These are phyloP conservation scores for Solanum tarapatanum DNA, from an alignment of 257 asterid species.

Conservation along the genomic window DNA sequence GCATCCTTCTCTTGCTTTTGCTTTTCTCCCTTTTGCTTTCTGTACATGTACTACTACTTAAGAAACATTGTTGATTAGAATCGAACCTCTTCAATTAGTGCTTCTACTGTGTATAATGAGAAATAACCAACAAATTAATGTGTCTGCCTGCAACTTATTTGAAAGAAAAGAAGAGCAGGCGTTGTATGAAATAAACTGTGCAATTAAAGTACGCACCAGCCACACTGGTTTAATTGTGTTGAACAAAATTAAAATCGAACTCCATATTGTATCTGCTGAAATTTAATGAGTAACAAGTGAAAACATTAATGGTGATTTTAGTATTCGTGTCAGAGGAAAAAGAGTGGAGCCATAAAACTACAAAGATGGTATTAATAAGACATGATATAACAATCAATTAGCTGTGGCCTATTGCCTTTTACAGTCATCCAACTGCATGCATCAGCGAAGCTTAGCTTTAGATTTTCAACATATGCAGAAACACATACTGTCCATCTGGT, in stretches of 20 bases:
- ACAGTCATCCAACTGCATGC: slow-evolving; percentile 12
- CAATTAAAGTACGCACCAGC: neutral
- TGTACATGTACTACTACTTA: neutral
- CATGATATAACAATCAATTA: slow-evolving; percentile 38
- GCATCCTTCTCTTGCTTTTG: slow-evolving; percentile 3
- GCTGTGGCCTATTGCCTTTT: slow-evolving; percentile 15
- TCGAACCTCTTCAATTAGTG: neutral
- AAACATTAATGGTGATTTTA: neutral
- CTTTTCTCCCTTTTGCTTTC: slow-evolving; percentile 13
- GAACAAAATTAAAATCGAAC: neutral
- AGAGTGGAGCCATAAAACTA: neutral
- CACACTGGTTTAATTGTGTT: neutral
- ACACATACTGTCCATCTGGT: slow-evolving; percentile 31
- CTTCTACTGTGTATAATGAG: neutral
- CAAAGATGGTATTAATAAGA: slow-evolving; percentile 11
- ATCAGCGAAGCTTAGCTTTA: slow-evolving; percentile 26
- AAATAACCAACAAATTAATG: neutral
- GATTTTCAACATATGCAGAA: slow-evolving; percentile 35
- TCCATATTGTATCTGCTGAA: neutral
- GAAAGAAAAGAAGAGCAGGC: neutral
- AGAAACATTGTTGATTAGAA: neutral
- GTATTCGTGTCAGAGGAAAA: neutral
- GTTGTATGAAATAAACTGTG: neutral
- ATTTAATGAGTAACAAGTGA: neutral
- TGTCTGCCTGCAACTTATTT: neutral